Percentiles rank a stretch among this genome's conserved stretches.
phyloP scores from a whole-genome alignment of 139 green algal species.

The Yamagishiella unicocca region DNA sequence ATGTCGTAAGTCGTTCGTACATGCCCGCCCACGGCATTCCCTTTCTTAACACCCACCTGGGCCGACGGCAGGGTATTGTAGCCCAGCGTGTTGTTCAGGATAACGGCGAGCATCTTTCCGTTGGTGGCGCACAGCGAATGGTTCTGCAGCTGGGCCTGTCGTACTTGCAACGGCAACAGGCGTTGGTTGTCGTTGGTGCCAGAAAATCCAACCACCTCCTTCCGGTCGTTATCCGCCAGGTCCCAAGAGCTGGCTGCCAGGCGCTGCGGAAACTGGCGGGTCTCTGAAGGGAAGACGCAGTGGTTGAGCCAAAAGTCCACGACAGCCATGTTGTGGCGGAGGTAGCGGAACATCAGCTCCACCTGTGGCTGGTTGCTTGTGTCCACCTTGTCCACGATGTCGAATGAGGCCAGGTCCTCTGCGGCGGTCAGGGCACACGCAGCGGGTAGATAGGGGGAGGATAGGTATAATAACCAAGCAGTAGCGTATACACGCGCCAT shows the following conservation, averaged over 20 bases:
- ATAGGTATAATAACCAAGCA: too few species aligned
- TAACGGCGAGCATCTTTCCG: slow-evolving; percentile 73
- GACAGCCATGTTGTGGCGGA: slow-evolving; percentile 66
- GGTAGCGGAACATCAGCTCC: slow-evolving; percentile 47
- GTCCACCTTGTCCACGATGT: slow-evolving; percentile 62
- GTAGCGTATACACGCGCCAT: too few species aligned
- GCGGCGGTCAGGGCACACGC: too few species aligned
- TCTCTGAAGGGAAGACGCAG: slow-evolving; percentile 61
- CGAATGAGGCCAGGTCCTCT: slow-evolving; percentile 46
- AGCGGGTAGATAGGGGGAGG: too few species aligned
- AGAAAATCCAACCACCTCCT: slow-evolving; percentile 58
- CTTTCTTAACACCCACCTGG: too few species aligned
- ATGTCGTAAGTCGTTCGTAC: too few species aligned
- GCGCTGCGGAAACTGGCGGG: slow-evolving; percentile 59
- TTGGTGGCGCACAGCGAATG: slow-evolving; percentile 62
- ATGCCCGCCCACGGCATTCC: too few species aligned
- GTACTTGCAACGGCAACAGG: slow-evolving; percentile 70
- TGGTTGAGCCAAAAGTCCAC: slow-evolving; percentile 71
- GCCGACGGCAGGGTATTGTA: background rate
- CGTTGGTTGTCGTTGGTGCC: slow-evolving; percentile 78
- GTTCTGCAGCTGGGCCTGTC: slow-evolving; percentile 24
- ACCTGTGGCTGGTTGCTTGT: slow-evolving; percentile 61
- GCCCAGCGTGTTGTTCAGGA: slow-evolving; percentile 51
- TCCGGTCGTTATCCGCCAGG: slow-evolving; percentile 59
- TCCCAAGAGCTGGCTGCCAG: slow-evolving; percentile 69